Percentiles rank a stretch among this genome's conserved stretches.
phyloP scores from a whole-genome alignment of 805 yeast species.

The Candida silvatica region DNA sequence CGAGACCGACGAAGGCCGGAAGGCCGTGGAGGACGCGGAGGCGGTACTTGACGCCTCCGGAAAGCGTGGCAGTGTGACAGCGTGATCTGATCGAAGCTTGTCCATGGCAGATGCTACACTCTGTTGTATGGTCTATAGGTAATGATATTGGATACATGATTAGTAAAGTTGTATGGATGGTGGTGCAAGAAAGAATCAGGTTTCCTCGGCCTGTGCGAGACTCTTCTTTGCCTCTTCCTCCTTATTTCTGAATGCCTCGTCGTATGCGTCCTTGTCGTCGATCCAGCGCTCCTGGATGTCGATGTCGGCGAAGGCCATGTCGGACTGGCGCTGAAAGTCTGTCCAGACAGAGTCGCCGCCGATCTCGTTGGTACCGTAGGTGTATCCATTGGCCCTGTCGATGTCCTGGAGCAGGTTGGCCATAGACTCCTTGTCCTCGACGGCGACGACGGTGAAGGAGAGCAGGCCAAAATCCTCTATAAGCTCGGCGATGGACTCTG shows the following conservation, averaged over 20 bases:
- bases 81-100: too few relatives aligned
- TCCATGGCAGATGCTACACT: too few relatives aligned
- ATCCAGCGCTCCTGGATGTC: slow-evolving; percentile 96
- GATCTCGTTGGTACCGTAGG: slow-evolving; percentile 85
- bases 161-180: too few relatives aligned
- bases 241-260: slow-evolving; percentile 46
- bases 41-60: too few relatives aligned
- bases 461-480: slow-evolving; percentile 84
- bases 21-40: slow-evolving; percentile 18
- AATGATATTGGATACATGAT: too few relatives aligned
- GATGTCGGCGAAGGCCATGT: slow-evolving; percentile 42
- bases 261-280: slow-evolving; percentile 73
- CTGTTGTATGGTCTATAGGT: too few relatives aligned
- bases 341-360: slow-evolving; percentile 99
- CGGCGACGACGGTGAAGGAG: slow-evolving; percentile 79
- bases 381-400: slow-evolving; percentile 90
- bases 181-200: too few relatives aligned
- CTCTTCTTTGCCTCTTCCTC: slow-evolving; percentile 29
- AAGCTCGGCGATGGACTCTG: slow-evolving; percentile 72
- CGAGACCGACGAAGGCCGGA: slow-evolving; percentile 10
- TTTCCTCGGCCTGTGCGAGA: slow-evolving; percentile 27
- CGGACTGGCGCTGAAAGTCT: slow-evolving; percentile 78
- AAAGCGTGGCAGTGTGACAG: too few relatives aligned
- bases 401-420: slow-evolving; percentile 66
- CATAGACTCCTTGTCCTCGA: slow-evolving; percentile 91